Percentiles rank a stretch among this genome's conserved stretches.
phyloP scores from a whole-genome alignment of 345 rosid genomes.

The Citrus medica region DNA sequence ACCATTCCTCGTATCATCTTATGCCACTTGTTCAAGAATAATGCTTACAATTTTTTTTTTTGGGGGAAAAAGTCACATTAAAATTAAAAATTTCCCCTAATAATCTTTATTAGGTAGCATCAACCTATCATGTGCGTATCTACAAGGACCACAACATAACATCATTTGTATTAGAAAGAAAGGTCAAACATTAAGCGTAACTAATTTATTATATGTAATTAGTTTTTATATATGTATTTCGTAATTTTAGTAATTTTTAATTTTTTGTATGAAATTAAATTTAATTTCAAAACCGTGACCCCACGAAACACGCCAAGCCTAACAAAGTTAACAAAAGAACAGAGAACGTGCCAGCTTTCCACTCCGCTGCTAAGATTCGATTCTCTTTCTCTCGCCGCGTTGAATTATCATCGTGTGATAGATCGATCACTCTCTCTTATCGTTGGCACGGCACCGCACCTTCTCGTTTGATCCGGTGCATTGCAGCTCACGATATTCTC shows the following conservation, averaged over 20 bases:
- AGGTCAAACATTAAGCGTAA: too few species aligned
- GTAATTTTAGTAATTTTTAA: background rate
- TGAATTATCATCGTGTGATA: background rate
- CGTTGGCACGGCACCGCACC: conserved; percentile 16
- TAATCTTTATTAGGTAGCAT: background rate
- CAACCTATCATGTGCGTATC: background rate
- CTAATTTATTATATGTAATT: too few species aligned
- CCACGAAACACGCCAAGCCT: background rate
- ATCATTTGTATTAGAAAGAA: too few species aligned
- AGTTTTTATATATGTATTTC: background rate
- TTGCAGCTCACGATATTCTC: background rate
- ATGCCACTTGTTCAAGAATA: background rate
- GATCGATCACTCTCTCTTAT: background rate
- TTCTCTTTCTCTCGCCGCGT: conserved; percentile 25
- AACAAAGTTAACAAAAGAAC: background rate
- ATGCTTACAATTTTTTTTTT: background rate
- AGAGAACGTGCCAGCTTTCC: conserved; percentile 13
- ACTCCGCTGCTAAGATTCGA: background rate
- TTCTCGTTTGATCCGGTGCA: background rate
- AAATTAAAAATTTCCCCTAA: background rate
- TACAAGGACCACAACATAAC: too few species aligned
- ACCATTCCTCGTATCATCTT: background rate
- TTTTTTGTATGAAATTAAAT: background rate
- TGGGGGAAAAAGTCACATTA: background rate
- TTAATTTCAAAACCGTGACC: background rate